Evolutionary conservation across 495 filamentous ascomycete species (phyloP).

Genomic region (Penicillium waksmanii): DNA sequence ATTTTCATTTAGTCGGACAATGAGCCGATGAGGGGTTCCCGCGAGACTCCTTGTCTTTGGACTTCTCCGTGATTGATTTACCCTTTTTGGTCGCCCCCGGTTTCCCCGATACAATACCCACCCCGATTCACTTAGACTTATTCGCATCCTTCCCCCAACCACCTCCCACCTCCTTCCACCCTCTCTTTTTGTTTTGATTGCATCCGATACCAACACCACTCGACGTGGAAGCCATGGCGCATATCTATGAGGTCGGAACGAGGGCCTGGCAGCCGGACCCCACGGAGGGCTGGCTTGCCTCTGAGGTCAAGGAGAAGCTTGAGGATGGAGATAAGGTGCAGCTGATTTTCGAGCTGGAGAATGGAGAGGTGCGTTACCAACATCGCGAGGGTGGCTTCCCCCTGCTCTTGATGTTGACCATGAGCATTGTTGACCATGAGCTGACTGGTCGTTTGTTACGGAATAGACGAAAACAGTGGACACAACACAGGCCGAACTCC

Average conservation of each 20-base stretch:
- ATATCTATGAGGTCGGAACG: slow-evolving; percentile 96
- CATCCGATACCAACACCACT: neutral
- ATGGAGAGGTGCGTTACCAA: slow-evolving; percentile 77
- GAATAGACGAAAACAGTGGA: slow-evolving; percentile 74
- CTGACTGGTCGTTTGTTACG: slow-evolving; percentile 26
- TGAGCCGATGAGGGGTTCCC: slow-evolving; percentile 36
- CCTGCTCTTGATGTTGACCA: neutral
- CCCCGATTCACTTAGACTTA: slow-evolving; percentile 4
- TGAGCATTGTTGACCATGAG: neutral
- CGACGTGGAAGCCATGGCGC: slow-evolving; percentile 67
- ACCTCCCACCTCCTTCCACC: slow-evolving; percentile 1
- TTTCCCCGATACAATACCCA: neutral
- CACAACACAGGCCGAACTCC: slow-evolving; percentile 78
- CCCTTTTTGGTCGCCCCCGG: slow-evolving; percentile 2
- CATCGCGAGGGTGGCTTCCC: neutral
- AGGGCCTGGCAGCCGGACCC: slow-evolving; percentile 97
- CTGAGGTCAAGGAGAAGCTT: slow-evolving; percentile 87
- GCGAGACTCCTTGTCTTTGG: slow-evolving; percentile 37
- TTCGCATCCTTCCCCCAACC: slow-evolving; percentile 8
- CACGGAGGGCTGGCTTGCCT: slow-evolving; percentile 95
- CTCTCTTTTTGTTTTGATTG: neutral
- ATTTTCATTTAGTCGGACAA: slow-evolving; percentile 19
- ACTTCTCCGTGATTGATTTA: slow-evolving; percentile 26
- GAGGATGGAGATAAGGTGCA: slow-evolving; percentile 83
- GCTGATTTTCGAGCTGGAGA: slow-evolving; percentile 83